These are phyloP conservation scores for Sporisorium sorghi DNA, from an alignment of 1,284 basidiomycete species.

Conservation along the genomic window DNA sequence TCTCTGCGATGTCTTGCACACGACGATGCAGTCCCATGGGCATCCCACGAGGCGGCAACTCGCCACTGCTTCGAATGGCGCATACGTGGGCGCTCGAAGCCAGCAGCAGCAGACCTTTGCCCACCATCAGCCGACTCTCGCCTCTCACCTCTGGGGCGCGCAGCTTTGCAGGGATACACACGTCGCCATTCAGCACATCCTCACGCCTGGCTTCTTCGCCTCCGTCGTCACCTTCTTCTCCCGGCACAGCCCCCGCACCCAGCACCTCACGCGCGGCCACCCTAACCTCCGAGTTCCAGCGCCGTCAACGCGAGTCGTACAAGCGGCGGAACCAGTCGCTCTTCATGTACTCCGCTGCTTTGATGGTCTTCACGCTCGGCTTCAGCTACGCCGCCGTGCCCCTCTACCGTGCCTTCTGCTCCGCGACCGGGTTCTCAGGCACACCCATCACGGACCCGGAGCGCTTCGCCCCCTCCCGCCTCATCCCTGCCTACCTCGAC, in stretches of 20 bases:
- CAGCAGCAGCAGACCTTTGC: neutral
- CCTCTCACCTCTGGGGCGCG: neutral
- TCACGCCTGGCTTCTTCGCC: slow-evolving; percentile 9
- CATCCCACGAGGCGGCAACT: slow-evolving; percentile 8
- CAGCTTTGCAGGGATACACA: slow-evolving; percentile 10
- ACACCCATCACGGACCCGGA: slow-evolving; percentile 80
- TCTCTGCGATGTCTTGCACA: slow-evolving; percentile 14
- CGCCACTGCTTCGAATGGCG: slow-evolving; percentile 38
- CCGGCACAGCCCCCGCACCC: neutral
- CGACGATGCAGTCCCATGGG: slow-evolving; percentile 2
- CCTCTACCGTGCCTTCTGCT: slow-evolving; percentile 96
- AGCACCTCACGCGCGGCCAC: slow-evolving; percentile 16
- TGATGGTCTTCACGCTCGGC: slow-evolving; percentile 85
- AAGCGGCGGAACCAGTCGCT: slow-evolving; percentile 75
- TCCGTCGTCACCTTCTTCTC: slow-evolving; percentile 8
- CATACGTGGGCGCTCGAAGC: slow-evolving; percentile 46
- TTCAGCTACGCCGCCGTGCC: slow-evolving; percentile 96
- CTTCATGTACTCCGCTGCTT: slow-evolving; percentile 81
- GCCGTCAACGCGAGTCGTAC: slow-evolving; percentile 45
- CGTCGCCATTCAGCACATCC: slow-evolving; percentile 22
- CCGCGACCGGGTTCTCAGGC: slow-evolving; percentile 95
- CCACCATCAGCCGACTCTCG: neutral
- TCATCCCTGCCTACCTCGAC: slow-evolving; percentile 57
- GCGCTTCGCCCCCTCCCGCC: slow-evolving; percentile 54
- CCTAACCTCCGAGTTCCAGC: slow-evolving; percentile 38